phyloP scores from a whole-genome alignment of 1,284 basidiomycete species.

The Cutaneotrichosporon sp. region DNA sequence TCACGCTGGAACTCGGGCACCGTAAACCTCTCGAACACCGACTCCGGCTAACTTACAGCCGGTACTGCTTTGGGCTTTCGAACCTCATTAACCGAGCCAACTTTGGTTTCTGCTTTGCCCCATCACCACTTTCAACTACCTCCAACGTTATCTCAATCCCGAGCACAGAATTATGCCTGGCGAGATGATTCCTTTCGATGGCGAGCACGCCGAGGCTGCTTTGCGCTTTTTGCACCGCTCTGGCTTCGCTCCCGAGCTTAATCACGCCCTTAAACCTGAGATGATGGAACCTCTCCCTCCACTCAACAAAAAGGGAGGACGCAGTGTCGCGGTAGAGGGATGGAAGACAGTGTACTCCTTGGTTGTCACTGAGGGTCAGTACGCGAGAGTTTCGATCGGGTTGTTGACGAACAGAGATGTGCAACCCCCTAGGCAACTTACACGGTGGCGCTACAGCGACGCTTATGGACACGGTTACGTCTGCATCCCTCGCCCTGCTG shows the following conservation, averaged over 20 bases:
- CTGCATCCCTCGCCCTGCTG: conserved; percentile 10
- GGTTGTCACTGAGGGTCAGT: conserved; percentile 10
- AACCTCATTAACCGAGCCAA: too few species aligned
- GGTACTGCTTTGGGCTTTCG: too few species aligned
- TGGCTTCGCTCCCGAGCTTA: not conserved
- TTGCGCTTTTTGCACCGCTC: not conserved
- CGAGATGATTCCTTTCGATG: conserved; percentile 1
- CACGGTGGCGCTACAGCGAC: conserved; percentile 39
- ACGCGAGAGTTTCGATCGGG: not conserved
- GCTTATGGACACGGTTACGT: conserved; percentile 28
- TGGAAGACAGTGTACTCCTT: conserved; percentile 9
- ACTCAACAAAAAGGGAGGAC: conserved; percentile 11
- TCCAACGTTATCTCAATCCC: not conserved
- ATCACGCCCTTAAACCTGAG: conserved; percentile 9
- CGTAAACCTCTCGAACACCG: too few species aligned
- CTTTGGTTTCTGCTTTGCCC: not conserved
- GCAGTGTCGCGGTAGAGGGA: not conserved
- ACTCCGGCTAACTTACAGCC: too few species aligned
- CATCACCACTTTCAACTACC: too few species aligned
- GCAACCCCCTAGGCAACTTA: conserved; percentile 28
- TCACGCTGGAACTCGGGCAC: too few species aligned
- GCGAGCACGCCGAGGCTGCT: not conserved
- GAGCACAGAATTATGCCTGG: not conserved
- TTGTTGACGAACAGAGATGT: conserved; percentile 29
- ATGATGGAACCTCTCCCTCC: conserved; percentile 12